Evolutionary conservation across 208 protist genomes (phyloP), one percentile per base, ranked within the genome.

Genomic region (Herpetomonas samuelpessoai): DNA sequence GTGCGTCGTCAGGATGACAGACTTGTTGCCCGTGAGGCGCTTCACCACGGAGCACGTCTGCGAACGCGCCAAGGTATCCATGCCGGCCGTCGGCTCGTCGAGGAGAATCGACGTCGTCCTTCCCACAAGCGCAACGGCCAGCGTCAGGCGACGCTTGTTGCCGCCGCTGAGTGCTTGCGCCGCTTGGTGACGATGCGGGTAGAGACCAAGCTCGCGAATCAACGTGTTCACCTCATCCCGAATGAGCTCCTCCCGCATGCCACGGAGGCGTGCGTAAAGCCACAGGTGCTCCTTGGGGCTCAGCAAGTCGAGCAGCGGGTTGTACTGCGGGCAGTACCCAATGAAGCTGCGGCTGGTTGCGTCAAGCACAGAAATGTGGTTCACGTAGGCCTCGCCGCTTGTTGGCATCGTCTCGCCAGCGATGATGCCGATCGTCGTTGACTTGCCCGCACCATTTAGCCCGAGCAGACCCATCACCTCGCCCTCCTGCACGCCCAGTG

Each of bases 301-400:
- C 19, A 98, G 68, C 62, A 96, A 74, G 50, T 90, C 83, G 39
- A 93, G 91, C n/a, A 98, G 67, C 25, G 97, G 77, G 62, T 98
- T 91, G 71, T 95, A 93, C 76, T 99, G 97, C 14, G 96, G 96
- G 81, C 97, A 99, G 57, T 98, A 95, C 57, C 97, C 97, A 19
- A 98, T 79, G 47, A 74, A 79, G 54, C 39, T 60, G 31, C 76
- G 83, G 31, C 65, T 73, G 29, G 61, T 39, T 9, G 56, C 58
- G 51, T 57, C 60, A 19, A 65, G 41, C 25, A 79, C 74, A 38
- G 83, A 53, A 55, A 62, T 67, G 57, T 80, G 68, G 48, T 89
- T 91, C 55, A 93, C 79, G 58, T 69, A 86, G 9, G 71, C 84
- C 24, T 68, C 41, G 2, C 97, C 94, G 26, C 53, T 49, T 6